Conservation (phyloP, 352 stramenopile species). For the Phytophthora pisi region DNA sequence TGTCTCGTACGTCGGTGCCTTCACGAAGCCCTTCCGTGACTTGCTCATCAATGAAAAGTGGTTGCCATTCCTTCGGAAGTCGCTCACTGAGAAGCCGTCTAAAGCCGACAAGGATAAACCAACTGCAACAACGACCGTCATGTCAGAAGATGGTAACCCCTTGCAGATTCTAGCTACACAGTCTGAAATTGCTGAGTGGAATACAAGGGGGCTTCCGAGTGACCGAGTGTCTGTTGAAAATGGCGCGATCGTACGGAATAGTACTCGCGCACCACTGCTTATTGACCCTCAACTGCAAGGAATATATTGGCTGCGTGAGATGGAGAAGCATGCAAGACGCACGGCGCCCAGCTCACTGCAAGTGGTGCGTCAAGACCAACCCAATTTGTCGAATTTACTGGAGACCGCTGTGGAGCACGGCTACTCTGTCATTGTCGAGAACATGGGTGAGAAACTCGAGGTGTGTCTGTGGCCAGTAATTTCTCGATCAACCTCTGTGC, state of each 20-base stretch:
- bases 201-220: constrained; percentile 81
- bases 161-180: constrained; percentile 74
- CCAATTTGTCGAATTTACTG: constrained; percentile 75
- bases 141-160: constrained; percentile 52
- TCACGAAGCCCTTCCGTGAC: constrained; percentile 93
- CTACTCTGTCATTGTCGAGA: constrained; percentile 86
- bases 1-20: constrained; percentile 93
- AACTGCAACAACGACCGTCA: constrained; percentile 5
- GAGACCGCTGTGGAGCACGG: constrained; percentile 85
- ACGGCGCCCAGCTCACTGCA: constrained; percentile 55
- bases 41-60: constrained; percentile 86
- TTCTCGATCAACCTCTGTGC: constrained; percentile 67
- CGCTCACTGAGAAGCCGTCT: constrained; percentile 27
- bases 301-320: constrained; percentile 89
- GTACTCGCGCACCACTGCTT: constrained; percentile 84
- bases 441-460: constrained; percentile 89
- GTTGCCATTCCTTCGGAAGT: constrained; percentile 85
- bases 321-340: constrained; percentile 71
- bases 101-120: constrained; percentile 27
- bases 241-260: constrained; percentile 85
- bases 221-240: constrained; percentile 93
- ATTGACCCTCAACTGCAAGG: constrained; percentile 93
- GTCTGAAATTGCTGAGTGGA: constrained; percentile 88
- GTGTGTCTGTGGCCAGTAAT: constrained; percentile 88
- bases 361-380: constrained; percentile 84